Conservation (phyloP, 78 protist genomes). For the slime mould (Dictyostelium discoideum) region DNA sequence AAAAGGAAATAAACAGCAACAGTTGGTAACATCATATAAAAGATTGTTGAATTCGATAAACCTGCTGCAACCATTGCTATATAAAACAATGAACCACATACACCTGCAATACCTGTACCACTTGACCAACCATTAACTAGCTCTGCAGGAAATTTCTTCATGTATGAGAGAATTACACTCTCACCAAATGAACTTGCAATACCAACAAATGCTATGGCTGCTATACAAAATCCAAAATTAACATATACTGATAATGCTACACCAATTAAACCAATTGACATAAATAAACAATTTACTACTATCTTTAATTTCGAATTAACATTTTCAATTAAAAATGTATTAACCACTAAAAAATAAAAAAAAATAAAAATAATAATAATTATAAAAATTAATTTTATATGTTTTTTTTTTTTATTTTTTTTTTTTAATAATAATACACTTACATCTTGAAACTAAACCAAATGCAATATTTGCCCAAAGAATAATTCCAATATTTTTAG, state of each 20-base stretch:
- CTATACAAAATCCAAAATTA: constrained; percentile 64
- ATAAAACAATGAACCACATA: constrained; percentile 80
- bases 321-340: constrained; percentile 54
- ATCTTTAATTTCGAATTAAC: constrained; percentile 28
- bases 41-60: constrained; percentile 12
- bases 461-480: constrained; percentile 77
- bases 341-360: constrained; percentile 65
- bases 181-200: constrained; percentile 82
- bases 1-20: constrained; percentile 28
- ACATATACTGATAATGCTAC: constrained; percentile 49
- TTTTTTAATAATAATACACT: not conserved
- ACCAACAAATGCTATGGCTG: constrained; percentile 75
- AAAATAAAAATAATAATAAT: no score
- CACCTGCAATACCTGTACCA: constrained; percentile 92
- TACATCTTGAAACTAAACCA: constrained; percentile 79
- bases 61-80: constrained; percentile 39
- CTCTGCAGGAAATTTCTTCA: constrained; percentile 65
- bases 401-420: not conserved
- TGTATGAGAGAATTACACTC: constrained; percentile 67
- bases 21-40: constrained; percentile 60
- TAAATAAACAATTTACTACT: constrained; percentile 18
- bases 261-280: constrained; percentile 66
- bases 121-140: constrained; percentile 88
- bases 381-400: not conserved
- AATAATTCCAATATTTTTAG: constrained; percentile 29